phyloP scores from a whole-genome alignment of 2,329 filamentous ascomycete species.

The Paracoccidioides brasiliensis region DNA sequence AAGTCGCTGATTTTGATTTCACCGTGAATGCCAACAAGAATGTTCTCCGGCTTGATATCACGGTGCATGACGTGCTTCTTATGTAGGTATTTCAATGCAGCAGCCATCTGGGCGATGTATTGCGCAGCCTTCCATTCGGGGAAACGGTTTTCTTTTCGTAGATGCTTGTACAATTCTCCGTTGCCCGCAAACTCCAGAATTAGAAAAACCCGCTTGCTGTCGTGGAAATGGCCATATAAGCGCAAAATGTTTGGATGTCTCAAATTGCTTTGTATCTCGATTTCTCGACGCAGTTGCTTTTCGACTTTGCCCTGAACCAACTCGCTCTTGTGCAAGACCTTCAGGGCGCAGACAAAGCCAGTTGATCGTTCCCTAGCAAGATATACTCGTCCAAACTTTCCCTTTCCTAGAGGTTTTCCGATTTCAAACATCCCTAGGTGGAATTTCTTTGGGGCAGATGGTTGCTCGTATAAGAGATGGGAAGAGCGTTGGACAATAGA shows the following conservation, averaged over 20 bases:
- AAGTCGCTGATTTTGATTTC: slow-evolving; percentile 99
- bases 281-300: slow-evolving; percentile 76
- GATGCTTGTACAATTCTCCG: slow-evolving; percentile 78
- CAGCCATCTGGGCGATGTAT: slow-evolving; percentile 85
- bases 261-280: slow-evolving; percentile 80
- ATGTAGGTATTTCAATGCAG: slow-evolving; percentile 77
- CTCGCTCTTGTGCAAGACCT: slow-evolving; percentile 75
- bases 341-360: slow-evolving; percentile 74
- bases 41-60: slow-evolving; percentile 97
- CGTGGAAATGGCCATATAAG: slow-evolving; percentile 78
- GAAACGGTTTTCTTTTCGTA: slow-evolving; percentile 65
- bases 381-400: slow-evolving; percentile 79
- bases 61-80: slow-evolving; percentile 96
- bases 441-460: slow-evolving; percentile 45
- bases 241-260: slow-evolving; percentile 75
- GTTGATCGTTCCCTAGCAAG: slow-evolving; percentile 66
- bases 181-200: slow-evolving; percentile 79
- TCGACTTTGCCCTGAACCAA: slow-evolving; percentile 68
- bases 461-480: slow-evolving; percentile 44
- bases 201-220: slow-evolving; percentile 74
- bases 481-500: slow-evolving; percentile 24
- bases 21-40: slow-evolving; percentile 86
- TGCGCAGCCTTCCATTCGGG: slow-evolving; percentile 76
- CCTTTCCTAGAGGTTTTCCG: slow-evolving; percentile 70
- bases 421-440: slow-evolving; percentile 94